phyloP scores from a whole-genome alignment of 2,329 filamentous ascomycete genomes.

The Cadophora malorum region DNA sequence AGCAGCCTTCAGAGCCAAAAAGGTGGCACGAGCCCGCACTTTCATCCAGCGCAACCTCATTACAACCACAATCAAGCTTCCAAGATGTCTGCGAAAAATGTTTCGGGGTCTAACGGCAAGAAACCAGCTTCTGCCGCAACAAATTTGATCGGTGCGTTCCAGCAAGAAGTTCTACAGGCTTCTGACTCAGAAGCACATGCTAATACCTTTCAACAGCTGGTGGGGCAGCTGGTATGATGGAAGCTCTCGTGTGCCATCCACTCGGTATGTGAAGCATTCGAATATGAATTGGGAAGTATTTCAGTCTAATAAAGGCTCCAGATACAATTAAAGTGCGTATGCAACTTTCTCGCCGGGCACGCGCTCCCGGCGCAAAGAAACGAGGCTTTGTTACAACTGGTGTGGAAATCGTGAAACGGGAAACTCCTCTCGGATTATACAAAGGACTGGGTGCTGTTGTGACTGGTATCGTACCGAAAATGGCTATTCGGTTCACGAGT shows the following conservation, averaged over 20 bases:
- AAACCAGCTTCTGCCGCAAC: conserved; percentile 84
- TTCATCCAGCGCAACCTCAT: background rate
- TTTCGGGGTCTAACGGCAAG: conserved; percentile 59
- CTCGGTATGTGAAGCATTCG: conserved; percentile 64
- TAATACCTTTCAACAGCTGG: conserved; percentile 66
- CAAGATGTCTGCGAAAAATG: conserved; percentile 30
- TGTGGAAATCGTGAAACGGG: conserved; percentile 82
- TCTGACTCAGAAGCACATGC: conserved; percentile 28
- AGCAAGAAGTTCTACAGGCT: background rate
- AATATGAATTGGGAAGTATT: background rate
- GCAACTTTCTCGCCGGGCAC: conserved; percentile 90
- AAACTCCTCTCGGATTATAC: conserved; percentile 93
- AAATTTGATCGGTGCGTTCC: conserved; percentile 79
- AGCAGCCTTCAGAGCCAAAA: conserved; percentile 5
- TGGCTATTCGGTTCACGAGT: conserved; percentile 98
- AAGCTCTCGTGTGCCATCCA: conserved; percentile 94
- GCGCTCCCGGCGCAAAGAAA: conserved; percentile 79
- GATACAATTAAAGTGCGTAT: conserved; percentile 99
- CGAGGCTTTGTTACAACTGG: conserved; percentile 90
- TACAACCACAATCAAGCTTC: background rate
- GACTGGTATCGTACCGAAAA: conserved; percentile 97
- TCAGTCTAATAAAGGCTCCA: conserved; percentile 43
- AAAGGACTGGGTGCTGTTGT: conserved; percentile 97
- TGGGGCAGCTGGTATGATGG: conserved; percentile 98
- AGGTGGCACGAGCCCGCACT: conserved; percentile 10